These are phyloP conservation scores for Argentina anserina DNA, from an alignment of 306 rosid species.

Conservation along the genomic window DNA sequence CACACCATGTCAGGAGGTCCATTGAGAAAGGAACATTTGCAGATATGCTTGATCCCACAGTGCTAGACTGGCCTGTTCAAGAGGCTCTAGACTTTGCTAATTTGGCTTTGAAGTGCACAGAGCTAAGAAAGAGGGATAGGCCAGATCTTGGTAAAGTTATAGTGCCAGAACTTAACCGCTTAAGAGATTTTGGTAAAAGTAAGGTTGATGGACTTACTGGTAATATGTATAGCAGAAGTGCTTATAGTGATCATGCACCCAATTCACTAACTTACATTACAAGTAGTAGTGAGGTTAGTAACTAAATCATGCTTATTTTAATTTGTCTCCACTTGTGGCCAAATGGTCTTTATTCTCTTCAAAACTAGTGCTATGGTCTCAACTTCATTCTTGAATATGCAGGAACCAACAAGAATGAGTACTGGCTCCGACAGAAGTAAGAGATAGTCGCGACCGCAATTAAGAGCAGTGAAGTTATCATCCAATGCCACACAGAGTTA, in stretches of 20 bases:
- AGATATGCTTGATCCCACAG: constrained; percentile 63
- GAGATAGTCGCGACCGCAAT: background rate
- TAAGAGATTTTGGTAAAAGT: constrained; percentile 49
- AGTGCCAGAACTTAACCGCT: constrained; percentile 73
- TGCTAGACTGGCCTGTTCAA: constrained; percentile 84
- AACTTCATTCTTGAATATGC: background rate
- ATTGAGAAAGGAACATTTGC: constrained; percentile 49
- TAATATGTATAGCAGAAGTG: constrained; percentile 1
- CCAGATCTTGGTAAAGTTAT: constrained; percentile 70
- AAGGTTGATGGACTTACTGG: constrained; percentile 5
- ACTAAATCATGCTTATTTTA: background rate
- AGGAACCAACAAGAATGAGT: background rate
- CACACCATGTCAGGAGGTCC: constrained; percentile 76
- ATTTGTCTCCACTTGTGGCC: background rate
- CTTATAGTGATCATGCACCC: constrained; percentile 27
- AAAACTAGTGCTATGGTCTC: background rate
- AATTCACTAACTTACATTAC: constrained; percentile 13
- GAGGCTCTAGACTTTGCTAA: constrained; percentile 65
- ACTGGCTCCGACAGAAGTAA: background rate
- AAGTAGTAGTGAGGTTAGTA: constrained; percentile 10
- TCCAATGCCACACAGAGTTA: background rate
- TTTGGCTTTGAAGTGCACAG: constrained; percentile 65
- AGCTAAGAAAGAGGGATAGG: constrained; percentile 83
- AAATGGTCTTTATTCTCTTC: background rate
- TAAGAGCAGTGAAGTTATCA: background rate